Evolutionary conservation across 768 basidiomycete species (phyloP).

Genomic region (Termitomyces sp.): DNA sequence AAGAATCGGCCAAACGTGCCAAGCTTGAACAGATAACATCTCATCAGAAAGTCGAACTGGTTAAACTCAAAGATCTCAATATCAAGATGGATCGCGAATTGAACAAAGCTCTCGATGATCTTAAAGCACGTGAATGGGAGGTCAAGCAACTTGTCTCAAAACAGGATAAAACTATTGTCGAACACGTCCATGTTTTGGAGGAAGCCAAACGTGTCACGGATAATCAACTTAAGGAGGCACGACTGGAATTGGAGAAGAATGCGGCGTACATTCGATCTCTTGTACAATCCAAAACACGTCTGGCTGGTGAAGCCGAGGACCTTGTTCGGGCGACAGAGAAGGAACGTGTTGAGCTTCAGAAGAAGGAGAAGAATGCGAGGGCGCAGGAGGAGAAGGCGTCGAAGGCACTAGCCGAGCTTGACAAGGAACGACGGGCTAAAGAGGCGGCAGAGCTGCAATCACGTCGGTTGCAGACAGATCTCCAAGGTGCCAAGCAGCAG

Average conservation of each 20-base stretch:
- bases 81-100: constrained; percentile 76
- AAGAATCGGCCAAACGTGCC: constrained; percentile 67
- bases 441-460: constrained; percentile 64
- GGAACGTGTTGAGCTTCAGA: constrained; percentile 61
- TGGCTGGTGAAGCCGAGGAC: constrained; percentile 83
- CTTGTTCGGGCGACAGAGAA: constrained; percentile 67
- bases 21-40: constrained; percentile 68
- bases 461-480: constrained; percentile 57
- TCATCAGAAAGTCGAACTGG: constrained; percentile 66
- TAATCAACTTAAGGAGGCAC: constrained; percentile 80
- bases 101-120: constrained; percentile 74
- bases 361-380: constrained; percentile 64
- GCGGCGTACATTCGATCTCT: constrained; percentile 79
- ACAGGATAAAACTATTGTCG: constrained; percentile 98
- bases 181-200: constrained; percentile 94
- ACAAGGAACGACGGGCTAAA: constrained; percentile 63
- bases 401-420: constrained; percentile 55
- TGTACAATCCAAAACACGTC: constrained; percentile 72
- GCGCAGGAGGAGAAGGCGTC: constrained; percentile 58
- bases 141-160: constrained; percentile 80
- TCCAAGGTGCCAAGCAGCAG: constrained; percentile 54
- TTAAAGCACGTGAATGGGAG: constrained; percentile 82
- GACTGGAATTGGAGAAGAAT: constrained; percentile 72
- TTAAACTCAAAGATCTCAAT: constrained; percentile 63
- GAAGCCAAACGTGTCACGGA: constrained; percentile 95